Evolutionary conservation across 331 rosid species (phyloP), one percentile per base, ranked within the genome.

Genomic region (Rhamnella rubrinervis): DNA sequence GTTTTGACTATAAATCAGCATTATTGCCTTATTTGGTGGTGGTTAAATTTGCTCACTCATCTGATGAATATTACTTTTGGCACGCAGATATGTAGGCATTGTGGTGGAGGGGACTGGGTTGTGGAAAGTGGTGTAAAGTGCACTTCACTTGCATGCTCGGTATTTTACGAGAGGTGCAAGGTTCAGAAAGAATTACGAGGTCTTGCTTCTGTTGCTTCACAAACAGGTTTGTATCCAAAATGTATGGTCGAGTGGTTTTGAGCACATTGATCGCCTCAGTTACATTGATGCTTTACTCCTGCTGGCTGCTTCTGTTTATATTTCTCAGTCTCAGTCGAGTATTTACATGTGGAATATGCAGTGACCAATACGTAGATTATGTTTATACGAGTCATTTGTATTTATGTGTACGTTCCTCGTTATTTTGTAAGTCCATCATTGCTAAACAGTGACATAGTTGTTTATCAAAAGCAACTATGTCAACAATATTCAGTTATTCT

Each of bases 101-200:
- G 97, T 71, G 97, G 92, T 73, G 98, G 95, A 1, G 98, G 92
- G 7, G 95, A 87, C 28, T 79, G 81, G 81, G 77, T 87, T 61
- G 67, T 83, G 60, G 96, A 83, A 73, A 81, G 77, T 61, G 88
- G 85, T 31, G 86, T 90, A 13, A 90, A 85, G 79, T 93, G 97
- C 82, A 86, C 87, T 46, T 93, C 98, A 12, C 84, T 93, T 56
- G 86, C 92, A 9, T 93, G 98, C 71, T 75, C 84, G 39, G 96
- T 93, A 77, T 90, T 93, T 55, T 88, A 81, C 31, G 96, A 93
- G 81, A 81, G 97, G 78, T 78, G 80, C 19, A 93, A 90, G 74
- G 88, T 81, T 75, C 98, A 90, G 89, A 93, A 86, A 82, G 96
- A 93, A 75, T 74, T 93, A 37, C 86, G 75, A 39, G 90, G 91